A percentile compares a stretch with the other conserved stretches of the same genome.
Evolutionary conservation across 352 stramenopile species (phyloP).

Genomic region (Phytopythium cucurbitacearum): DNA sequence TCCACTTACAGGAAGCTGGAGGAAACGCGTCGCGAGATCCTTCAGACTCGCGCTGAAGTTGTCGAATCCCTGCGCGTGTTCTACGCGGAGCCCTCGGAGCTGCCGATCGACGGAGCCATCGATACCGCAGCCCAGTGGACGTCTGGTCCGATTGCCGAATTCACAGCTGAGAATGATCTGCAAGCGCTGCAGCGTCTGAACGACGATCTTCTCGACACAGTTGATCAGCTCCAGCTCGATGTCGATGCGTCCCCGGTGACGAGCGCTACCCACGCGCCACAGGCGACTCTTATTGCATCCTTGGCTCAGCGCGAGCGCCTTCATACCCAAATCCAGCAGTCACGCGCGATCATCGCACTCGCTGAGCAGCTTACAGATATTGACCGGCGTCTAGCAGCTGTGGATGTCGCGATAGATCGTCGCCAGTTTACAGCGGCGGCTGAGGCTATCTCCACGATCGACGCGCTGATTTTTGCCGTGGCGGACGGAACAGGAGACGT

Average conservation of each 20-base stretch:
- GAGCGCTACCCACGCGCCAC: slow-evolving; percentile 14
- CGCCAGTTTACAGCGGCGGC: slow-evolving; percentile 43
- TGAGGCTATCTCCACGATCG: slow-evolving; percentile 27
- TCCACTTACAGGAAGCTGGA: slow-evolving; percentile 48
- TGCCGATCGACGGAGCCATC: slow-evolving; percentile 63
- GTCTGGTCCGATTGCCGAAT: no score
- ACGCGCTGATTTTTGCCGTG: slow-evolving; percentile 31
- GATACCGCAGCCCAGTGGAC: slow-evolving; percentile 51
- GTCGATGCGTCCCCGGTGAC: slow-evolving; percentile 6
- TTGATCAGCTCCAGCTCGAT: slow-evolving; percentile 48
- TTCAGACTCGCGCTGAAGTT: slow-evolving; percentile 44
- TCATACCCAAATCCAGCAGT: slow-evolving; percentile 58
- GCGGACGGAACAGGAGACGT: slow-evolving; percentile 3
- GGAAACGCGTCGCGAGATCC: slow-evolving; percentile 61
- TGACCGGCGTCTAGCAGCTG: slow-evolving; percentile 40
- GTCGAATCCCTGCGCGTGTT: slow-evolving; percentile 58
- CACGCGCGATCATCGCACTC: slow-evolving; percentile 48
- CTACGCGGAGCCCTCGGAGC: slow-evolving; percentile 46
- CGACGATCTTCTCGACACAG: slow-evolving; percentile 35
- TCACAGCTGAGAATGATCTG: no score
- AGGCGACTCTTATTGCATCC: slow-evolving; percentile 42
- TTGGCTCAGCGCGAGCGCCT: slow-evolving; percentile 57
- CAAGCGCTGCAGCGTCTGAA: slow-evolving; percentile 31
- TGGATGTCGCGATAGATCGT: slow-evolving; percentile 42
- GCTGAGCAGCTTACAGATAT: slow-evolving; percentile 69